phyloP scores from a whole-genome alignment of 441 rosid species.

The Erodium moschatum region DNA sequence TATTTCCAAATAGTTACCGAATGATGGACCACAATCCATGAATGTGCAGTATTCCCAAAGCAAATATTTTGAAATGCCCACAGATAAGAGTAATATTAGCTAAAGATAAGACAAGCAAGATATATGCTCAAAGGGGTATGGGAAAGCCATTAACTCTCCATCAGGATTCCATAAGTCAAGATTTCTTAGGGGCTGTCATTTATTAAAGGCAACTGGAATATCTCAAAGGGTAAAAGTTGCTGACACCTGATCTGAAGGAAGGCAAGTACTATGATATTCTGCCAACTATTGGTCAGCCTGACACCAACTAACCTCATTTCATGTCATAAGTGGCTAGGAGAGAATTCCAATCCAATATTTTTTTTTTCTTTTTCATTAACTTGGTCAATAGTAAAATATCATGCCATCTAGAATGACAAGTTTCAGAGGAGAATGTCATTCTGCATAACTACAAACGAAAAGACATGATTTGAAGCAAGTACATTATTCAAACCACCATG shows the following conservation, averaged over 20 bases:
- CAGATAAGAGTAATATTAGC: neutral
- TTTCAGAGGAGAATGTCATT: neutral
- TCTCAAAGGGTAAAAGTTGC: neutral
- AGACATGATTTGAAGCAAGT: neutral
- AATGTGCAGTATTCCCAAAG: neutral
- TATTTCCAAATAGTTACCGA: neutral
- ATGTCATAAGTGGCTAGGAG: neutral
- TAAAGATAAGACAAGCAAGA: neutral
- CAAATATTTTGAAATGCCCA: neutral
- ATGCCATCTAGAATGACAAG: neutral
- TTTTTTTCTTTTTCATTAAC: neutral
- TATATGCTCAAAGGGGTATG: neutral
- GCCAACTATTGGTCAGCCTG: neutral
- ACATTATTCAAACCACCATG: constrained; percentile 6
- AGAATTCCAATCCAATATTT: neutral
- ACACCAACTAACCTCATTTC: neutral
- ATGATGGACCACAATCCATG: neutral
- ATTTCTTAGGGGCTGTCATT: neutral
- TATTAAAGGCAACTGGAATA: neutral
- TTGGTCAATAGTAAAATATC: neutral
- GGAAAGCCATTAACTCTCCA: neutral
- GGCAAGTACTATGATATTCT: neutral
- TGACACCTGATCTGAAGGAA: neutral
- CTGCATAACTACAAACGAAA: neutral
- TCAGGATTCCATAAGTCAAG: neutral